Percentiles rank a stretch among this genome's conserved stretches.
phyloP scores from a whole-genome alignment of 306 rosid genomes.

The Abrus pulchellus region DNA sequence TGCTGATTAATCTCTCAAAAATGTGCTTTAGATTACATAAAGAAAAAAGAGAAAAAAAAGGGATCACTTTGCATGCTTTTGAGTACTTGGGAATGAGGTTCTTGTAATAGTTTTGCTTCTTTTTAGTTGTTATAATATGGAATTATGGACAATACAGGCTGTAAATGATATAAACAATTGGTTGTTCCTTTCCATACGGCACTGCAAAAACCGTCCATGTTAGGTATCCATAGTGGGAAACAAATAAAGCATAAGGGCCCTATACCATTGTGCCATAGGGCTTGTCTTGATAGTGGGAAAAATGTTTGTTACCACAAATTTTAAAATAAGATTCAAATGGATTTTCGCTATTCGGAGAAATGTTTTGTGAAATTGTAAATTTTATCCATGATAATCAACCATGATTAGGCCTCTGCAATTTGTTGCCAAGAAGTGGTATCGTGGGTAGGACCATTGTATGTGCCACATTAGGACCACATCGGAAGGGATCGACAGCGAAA shows the following conservation, averaged over 20 bases:
- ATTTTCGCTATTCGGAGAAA: not conserved
- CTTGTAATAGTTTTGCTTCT: conserved; percentile 22
- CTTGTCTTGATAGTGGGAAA: conserved; percentile 54
- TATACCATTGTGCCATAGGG: conserved; percentile 37
- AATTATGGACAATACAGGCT: conserved; percentile 48
- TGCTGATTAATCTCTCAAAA: conserved; percentile 47
- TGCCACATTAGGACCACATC: conserved; percentile 40
- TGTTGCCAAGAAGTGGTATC: conserved; percentile 1
- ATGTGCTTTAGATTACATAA: conserved; percentile 47
- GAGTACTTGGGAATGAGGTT: conserved; percentile 43
- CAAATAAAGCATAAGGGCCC: conserved; percentile 64
- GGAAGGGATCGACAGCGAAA: conserved; percentile 14
- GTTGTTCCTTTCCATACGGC: conserved; percentile 35
- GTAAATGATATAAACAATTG: conserved; percentile 51
- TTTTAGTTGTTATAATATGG: conserved; percentile 1
- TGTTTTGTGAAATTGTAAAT: not conserved
- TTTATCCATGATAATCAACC: not conserved
- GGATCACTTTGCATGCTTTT: conserved; percentile 44
- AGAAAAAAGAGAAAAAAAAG: not conserved
- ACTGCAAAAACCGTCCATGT: conserved; percentile 27
- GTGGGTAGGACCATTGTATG: not conserved
- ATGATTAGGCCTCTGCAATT: conserved; percentile 40
- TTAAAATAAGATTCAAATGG: not conserved
- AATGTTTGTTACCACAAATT: conserved; percentile 38
- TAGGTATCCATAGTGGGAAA: conserved; percentile 64